phyloP scores from a whole-genome alignment of 2,329 filamentous ascomycete genomes.

The Fusarium drepaniforme region DNA sequence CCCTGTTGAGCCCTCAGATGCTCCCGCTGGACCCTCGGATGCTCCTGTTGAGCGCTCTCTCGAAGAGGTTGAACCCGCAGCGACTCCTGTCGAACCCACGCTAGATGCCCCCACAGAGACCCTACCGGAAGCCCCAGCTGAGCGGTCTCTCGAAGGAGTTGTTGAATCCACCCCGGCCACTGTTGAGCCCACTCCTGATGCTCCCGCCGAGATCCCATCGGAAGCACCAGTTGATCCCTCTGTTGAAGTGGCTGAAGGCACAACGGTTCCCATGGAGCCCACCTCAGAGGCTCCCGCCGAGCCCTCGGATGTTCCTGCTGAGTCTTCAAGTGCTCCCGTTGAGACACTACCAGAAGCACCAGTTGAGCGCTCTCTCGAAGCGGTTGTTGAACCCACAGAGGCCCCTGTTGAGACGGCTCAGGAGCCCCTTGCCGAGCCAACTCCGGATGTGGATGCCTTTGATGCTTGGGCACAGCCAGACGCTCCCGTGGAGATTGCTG shows the following conservation, averaged over 20 bases:
- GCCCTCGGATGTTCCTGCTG: neutral
- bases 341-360: neutral
- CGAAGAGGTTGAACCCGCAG: neutral
- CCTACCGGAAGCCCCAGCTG: neutral
- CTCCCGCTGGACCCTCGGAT: neutral
- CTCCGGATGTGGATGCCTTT: constrained; percentile 27
- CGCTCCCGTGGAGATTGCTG: neutral
- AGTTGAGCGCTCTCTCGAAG: neutral
- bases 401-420: neutral
- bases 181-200: neutral
- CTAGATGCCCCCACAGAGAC: neutral
- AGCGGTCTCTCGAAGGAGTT: neutral
- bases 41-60: neutral
- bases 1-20: neutral
- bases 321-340: neutral
- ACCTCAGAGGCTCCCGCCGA: constrained; percentile 3
- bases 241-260: neutral
- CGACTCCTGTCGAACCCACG: neutral
- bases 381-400: neutral
- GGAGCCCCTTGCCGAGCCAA: constrained; percentile 1
- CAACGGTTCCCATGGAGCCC: neutral
- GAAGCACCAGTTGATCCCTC: neutral
- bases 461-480: constrained; percentile 34
- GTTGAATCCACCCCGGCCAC: neutral
- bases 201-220: neutral